These are phyloP conservation scores for Dioscorea alata DNA, from an alignment of 106 monocot genomes.

Conservation along the genomic window DNA sequence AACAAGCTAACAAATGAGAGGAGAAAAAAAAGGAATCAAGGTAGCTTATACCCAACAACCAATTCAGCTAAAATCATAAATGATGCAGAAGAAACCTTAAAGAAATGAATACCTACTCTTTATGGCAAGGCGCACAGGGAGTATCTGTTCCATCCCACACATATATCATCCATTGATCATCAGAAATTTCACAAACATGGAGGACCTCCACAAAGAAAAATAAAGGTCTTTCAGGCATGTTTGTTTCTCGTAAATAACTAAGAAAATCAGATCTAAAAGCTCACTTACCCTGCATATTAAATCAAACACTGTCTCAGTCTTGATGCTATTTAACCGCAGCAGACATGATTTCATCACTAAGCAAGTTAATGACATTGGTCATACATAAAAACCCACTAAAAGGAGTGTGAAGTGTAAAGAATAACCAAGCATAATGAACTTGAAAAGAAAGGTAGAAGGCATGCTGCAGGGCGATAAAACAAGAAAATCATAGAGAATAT, in stretches of 20 bases:
- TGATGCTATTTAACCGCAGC: slow-evolving; percentile 32
- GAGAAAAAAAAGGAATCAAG: background rate
- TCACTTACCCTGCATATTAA: slow-evolving; percentile 61
- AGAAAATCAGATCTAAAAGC: slow-evolving; percentile 7
- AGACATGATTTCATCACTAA: slow-evolving; percentile 21
- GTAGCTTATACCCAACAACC: no score
- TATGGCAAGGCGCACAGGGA: slow-evolving; percentile 28
- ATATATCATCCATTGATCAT: slow-evolving; percentile 40
- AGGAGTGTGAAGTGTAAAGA: background rate
- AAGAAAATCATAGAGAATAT: background rate
- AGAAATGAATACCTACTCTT: slow-evolving; percentile 15
- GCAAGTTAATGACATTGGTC: background rate
- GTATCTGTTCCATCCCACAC: slow-evolving; percentile 86
- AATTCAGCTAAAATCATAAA: no score
- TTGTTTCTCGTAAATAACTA: background rate
- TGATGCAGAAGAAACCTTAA: no score
- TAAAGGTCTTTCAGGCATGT: background rate
- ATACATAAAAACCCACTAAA: background rate
- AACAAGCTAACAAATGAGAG: background rate
- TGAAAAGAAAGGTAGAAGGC: background rate
- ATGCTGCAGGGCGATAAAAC: background rate
- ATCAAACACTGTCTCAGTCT: slow-evolving; percentile 32
- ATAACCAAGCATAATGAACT: background rate
- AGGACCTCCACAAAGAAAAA: slow-evolving; percentile 31
- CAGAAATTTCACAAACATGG: slow-evolving; percentile 45